Base-by-base conservation (phyloP, 2,329 filamentous ascomycete species). In the Alternaria triticina region DNA sequence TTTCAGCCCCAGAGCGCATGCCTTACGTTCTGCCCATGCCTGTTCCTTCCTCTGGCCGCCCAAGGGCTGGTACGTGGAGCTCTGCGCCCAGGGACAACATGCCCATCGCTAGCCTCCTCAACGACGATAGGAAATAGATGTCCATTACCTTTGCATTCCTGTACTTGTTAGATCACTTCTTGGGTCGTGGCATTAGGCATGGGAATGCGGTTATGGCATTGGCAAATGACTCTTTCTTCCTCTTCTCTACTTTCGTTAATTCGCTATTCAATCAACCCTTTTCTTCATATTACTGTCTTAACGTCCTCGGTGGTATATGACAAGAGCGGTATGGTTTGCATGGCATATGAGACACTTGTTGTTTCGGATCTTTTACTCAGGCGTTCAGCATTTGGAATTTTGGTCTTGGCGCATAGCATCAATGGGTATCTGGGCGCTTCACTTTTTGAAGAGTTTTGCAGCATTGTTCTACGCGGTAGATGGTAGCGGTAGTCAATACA, bases 71-170 rank as follows among this genome's bases (percentile, higher is more conserved):
- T 25, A 79, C 76, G n/a, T 79, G 77, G 76, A 77, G 74, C 67
- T 77, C 74, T 28, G 75, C 75, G 17, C 76, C 75, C 12, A 70
- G 76, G 58, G 76, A 79, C 49, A 79, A 79, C 61, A 78, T 80
- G 65, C 78, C 78, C 27, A 81, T 81, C 65, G 76, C 79, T 15
- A 76, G 77, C 56, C 63, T 81, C 9, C 71, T 81, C 66, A 81
- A 74, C 20, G 79, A 80, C 55, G 78, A 80, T 60, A 77, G 74
- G 73, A 78, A 79, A 54, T 66, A 58, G 40, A 47, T 27, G 13
- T 22, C 44, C 28, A 51, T 54, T 15, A 13, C 23, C 22, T 4
- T 36, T 3, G 49, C 49, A 11, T 61, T 28, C 15, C 44, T 44
- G 44, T 65, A 57, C 13, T 28, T 57, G 57, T 56, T 54, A 49